Base-by-base conservation (phyloP, 1,284 basidiomycete genomes). In the Cryptococcus sp. region DNA sequence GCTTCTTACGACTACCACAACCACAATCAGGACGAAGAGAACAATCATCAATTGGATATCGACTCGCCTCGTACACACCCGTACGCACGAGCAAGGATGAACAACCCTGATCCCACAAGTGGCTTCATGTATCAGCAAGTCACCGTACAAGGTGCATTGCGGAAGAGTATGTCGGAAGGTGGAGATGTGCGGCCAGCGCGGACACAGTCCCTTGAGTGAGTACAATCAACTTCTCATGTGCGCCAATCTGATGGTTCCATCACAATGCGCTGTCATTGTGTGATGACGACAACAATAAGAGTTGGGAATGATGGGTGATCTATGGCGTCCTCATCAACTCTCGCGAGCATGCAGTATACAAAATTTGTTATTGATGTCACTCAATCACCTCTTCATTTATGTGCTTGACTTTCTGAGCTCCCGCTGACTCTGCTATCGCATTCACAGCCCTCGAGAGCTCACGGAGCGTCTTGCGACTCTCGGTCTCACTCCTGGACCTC, bases 41-140 rank as follows among this genome's bases (percentile, higher is more conserved):
- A 48, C 47, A 48, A 22, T 22, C 17, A 27, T 20, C 25, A 57
- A 13, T 47, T 17, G 22, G 53, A 51, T 13, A 54, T 61, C 47
- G 31, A 35, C 2, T 62, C 56, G 7, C 60, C 56, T 19, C 51
- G 50, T 35, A 59, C 57, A 39, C 54, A 59, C 42, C 61, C 61
- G 16, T 59, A 59, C 35, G 56, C 60, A 17, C 51, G 41, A 45
- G 50, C 52, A 25, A 63, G 48, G 46, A 63, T 68, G 60, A 38
- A 56, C 39, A 70, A 72, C 49, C 40, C 50, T 15, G 68, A 72
- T 50, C 67, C 70, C 7, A 69, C 65, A 13, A 67, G 61, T 60
- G 65, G 65, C 35, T 69, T 59, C 60, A 69, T 70, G 65, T 72
- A 70, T 52, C 69, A 69, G 42, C 44, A 68, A 17, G 62, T 62